Percentiles rank a stretch among this genome's conserved stretches.
phyloP scores from a whole-genome alignment of 768 basidiomycete genomes.

The Baorangia bicolor region DNA sequence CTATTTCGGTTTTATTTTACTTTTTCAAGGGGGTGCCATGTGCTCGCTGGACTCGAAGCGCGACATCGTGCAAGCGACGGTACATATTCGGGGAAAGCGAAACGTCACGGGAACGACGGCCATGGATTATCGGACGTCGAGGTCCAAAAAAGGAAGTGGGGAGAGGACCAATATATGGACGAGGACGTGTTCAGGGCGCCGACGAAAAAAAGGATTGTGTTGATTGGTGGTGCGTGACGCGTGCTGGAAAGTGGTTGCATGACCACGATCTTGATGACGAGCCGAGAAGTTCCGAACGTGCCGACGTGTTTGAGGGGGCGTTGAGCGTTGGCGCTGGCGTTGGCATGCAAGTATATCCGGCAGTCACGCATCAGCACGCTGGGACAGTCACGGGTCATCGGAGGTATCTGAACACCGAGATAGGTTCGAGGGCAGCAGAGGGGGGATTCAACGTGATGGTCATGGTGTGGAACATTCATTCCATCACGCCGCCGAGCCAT shows the following conservation, averaged over 20 bases:
- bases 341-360: slow-evolving; percentile 3
- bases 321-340: not conserved
- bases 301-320: slow-evolving; percentile 6
- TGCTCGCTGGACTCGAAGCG: slow-evolving; percentile 3
- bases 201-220: too few species aligned
- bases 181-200: too few species aligned
- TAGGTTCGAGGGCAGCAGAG: not conserved
- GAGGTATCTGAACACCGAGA: not conserved
- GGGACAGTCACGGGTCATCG: not conserved
- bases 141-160: too few species aligned
- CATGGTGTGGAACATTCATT: not conserved
- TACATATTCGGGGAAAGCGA: slow-evolving; percentile 4
- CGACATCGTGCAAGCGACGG: not conserved
- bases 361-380: not conserved
- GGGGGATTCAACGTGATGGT: not conserved
- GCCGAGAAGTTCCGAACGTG: not conserved
- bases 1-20: not conserved
- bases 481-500: not conserved
- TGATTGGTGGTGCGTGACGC: too few species aligned
- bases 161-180: too few species aligned
- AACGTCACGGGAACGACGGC: not conserved
- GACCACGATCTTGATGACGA: not conserved
- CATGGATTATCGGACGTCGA: not conserved
- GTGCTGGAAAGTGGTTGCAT: not conserved
- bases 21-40: not conserved